These are phyloP conservation scores for Trichophaea hybrida DNA, from an alignment of 2,329 filamentous ascomycete genomes.

Conservation along the genomic window DNA sequence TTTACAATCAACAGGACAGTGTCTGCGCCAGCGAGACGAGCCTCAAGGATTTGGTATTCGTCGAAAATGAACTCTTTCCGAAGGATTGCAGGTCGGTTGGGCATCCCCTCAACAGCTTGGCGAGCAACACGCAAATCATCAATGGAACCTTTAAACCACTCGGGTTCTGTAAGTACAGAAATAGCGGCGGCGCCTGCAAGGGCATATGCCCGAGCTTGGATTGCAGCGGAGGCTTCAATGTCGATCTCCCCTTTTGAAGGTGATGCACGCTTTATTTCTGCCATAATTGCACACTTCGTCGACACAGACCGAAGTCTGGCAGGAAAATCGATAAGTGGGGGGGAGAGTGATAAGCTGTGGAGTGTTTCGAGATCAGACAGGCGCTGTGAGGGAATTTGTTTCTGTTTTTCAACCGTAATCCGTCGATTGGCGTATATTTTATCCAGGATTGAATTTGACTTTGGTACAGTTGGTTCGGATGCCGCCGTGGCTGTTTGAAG, in stretches of 20 bases:
- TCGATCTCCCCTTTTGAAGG: slow-evolving; percentile 94
- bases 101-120: slow-evolving; percentile 77
- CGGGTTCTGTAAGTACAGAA: slow-evolving; percentile 92
- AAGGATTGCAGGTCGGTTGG: slow-evolving; percentile 78
- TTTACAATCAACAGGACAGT: slow-evolving; percentile 94
- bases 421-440: slow-evolving; percentile 76
- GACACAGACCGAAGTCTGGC: slow-evolving; percentile 50
- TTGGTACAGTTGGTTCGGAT: slow-evolving; percentile 26
- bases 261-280: slow-evolving; percentile 91
- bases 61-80: slow-evolving; percentile 97
- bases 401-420: slow-evolving; percentile 63
- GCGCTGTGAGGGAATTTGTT: slow-evolving; percentile 69
- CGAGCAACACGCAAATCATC: slow-evolving; percentile 81
- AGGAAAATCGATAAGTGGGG: slow-evolving; percentile 63
- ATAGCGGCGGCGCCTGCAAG: slow-evolving; percentile 91
- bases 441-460: slow-evolving; percentile 50
- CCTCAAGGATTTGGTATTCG: slow-evolving; percentile 95
- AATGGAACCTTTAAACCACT: slow-evolving; percentile 98
- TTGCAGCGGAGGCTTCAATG: slow-evolving; percentile 69
- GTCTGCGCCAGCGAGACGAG: slow-evolving; percentile 80
- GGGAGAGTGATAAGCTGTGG: slow-evolving; percentile 70
- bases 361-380: slow-evolving; percentile 71
- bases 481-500: slow-evolving; percentile 22
- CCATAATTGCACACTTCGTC: slow-evolving; percentile 48
- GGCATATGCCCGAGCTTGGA: slow-evolving; percentile 82